These are phyloP conservation scores for Phytophthora europaea DNA, from an alignment of 352 stramenopile species.

Conservation along the genomic window DNA sequence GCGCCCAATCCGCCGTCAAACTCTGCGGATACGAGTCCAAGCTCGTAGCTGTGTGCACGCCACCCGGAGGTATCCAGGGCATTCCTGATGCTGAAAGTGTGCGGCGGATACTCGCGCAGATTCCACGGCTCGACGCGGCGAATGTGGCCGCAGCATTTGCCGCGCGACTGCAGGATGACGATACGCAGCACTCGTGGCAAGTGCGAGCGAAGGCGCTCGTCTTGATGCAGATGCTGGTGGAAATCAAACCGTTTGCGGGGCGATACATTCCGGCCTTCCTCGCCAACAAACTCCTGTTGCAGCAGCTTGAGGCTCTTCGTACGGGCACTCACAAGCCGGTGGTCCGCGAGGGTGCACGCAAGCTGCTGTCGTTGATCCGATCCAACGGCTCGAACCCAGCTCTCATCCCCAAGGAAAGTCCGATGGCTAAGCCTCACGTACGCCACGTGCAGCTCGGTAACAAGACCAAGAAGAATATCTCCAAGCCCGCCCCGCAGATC, in stretches of 20 bases:
- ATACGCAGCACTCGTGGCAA: slow-evolving; percentile 50
- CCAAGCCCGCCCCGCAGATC: slow-evolving; percentile 4
- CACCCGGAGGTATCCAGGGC: slow-evolving; percentile 59
- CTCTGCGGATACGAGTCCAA: slow-evolving; percentile 52
- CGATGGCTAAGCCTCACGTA: slow-evolving; percentile 38
- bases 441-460: slow-evolving; percentile 29
- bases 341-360: slow-evolving; percentile 60
- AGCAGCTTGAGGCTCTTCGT: slow-evolving; percentile 49
- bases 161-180: slow-evolving; percentile 46
- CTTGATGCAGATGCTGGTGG: slow-evolving; percentile 64
- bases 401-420: slow-evolving; percentile 45
- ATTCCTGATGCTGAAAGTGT: slow-evolving; percentile 58
- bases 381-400: slow-evolving; percentile 56
- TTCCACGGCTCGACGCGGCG: slow-evolving; percentile 42
- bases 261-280: slow-evolving; percentile 47
- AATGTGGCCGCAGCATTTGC: slow-evolving; percentile 45
- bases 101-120: slow-evolving; percentile 57
- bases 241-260: slow-evolving; percentile 49
- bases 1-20: slow-evolving; percentile 13
- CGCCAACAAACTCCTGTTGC: slow-evolving; percentile 32
- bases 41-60: slow-evolving; percentile 61
- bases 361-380: slow-evolving; percentile 62
- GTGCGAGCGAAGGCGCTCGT: slow-evolving; percentile 63
- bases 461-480: slow-evolving; percentile 27
- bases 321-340: slow-evolving; percentile 50